Base-by-base conservation (phyloP, 2,329 filamentous ascomycete genomes). In the Fusarium bulbicola region DNA sequence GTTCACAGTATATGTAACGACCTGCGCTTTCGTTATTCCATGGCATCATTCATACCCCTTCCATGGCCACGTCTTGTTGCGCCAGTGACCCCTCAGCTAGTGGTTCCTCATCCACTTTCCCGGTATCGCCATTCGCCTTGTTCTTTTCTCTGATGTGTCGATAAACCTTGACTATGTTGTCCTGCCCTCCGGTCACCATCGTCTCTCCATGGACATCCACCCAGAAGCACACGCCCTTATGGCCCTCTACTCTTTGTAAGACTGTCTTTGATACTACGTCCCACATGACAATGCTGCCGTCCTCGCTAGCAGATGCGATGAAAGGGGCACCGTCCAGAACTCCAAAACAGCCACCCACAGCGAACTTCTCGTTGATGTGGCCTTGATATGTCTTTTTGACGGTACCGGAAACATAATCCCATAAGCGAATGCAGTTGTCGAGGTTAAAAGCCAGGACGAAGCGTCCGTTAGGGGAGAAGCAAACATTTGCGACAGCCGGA, bases 371-470 rank as follows among this genome's bases (percentile, higher is more conserved):
- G 81, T 99, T 99, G 61, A 86, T 84, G 79, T 98, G 96, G 1
- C 96, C 96, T 80, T 98, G 95, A 82, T 98, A 99, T 20, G 96
- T 99, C 86, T 99, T 99, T 78, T 97, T 92, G 76, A 96, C 96
- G 34, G 91, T 91, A 13, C 95, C 95, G 42, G 94, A 91, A 14
- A 97, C 92, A 80, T 98, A 99, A 81, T 98, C 93, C 96, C 96
- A 99, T 28, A 99, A 85, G 5, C 96, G 91, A 52, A 99, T 89
- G 79, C 93, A 95, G 68, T 92, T 93, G 84, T 99, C 96, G 74
- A 98, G 88, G 72, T 94, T 97, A 82, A 93, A 97, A 18, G 96
- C 95, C 6, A 98, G 88, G 61, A 99, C 92, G 80, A 93, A 98
- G 72, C 93, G 95, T 24, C 96, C 95, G 79, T 99, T 99, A 7